Evolutionary conservation across 495 filamentous ascomycete species (phyloP), one percentile per base, ranked within the genome.

Genomic region (Talaromyces adpressus): DNA sequence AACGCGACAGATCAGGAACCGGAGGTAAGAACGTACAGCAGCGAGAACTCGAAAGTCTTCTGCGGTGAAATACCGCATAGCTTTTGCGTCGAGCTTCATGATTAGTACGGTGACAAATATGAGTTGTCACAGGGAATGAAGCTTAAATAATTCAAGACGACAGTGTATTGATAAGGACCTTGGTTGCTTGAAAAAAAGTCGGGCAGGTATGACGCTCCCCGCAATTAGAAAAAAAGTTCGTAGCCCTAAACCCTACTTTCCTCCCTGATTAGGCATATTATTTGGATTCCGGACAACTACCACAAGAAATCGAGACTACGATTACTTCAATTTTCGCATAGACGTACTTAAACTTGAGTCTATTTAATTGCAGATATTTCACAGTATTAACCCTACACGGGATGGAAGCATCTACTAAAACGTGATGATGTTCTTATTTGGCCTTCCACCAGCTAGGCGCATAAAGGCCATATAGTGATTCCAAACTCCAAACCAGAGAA

Each of bases 41-140:
- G 91, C 88, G 61, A 99, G 89, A 62, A 97, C 93, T 66, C 88
- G 85, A 90, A 95, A 99, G 82, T 98, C 94, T 75, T 98, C 95
- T 16, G 81, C 70, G 59, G 90, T 87, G 71, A 99, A 87, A 76
- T 98, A 93, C 69, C 94, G 93, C 75, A 98, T 88, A 52, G 87
- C 85, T 71, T 90, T 90, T 7, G 92, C 90, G 73, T 99, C 90
- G 72, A 99, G 87, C 78, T 92, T 95, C 94, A 98, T 98, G 64
- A 29, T 36, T 3, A 36, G 30, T 53, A n/a, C n/a, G 27, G 18
- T 25, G 36, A 25, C 32, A 18, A 12, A 36, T 29, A 27, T 22
- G 18, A 12, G 51, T 51, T 9, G 49, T 34, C 30, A 57, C 20
- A 36, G 14, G n/a, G 27, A 9, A 32, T n/a, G 51, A 18, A 52